Base-by-base conservation (phyloP, 768 basidiomycete genomes). In the Lepiota venenata region DNA sequence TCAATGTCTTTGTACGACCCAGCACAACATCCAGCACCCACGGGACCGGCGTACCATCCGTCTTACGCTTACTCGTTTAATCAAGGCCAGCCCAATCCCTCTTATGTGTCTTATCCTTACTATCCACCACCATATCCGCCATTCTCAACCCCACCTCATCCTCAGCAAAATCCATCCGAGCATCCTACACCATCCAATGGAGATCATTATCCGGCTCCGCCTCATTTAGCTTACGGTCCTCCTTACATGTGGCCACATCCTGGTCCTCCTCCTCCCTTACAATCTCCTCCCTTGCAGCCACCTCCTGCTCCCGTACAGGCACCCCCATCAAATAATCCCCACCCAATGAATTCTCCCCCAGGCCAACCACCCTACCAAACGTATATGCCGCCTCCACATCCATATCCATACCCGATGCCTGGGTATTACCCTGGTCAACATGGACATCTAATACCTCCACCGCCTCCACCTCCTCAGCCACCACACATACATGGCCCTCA, bases 1-100 rank as follows among this genome's bases (percentile, higher is more conserved):
- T 52, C 61, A 43, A 68, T 64, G 58, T 72, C 74, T 51, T 66
- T 71, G 56, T 83, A 82, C 60, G 81, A 81, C 56, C 70, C 75
- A 59, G 69, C 74, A 58, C 79, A 79, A 59, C 74, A 73, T 58
- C 36, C 53, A 22, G 39, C 53, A n/a, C 60, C 60, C 22, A 43
- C 59, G 27, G 52, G 41, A 20, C 46, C 55, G 10, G 14, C 47
- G 9, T 55, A 57, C 32, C 38, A 42, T 15, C 40, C 66, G 8
- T 58, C 64, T 0, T 69, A 69, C 47, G 60, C 57, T 15, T 65
- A 63, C 7, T 62, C 70, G 25, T 68, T 65, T 50, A 74, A 73
- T 46, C 70, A 70, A 39, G 69, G 68, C 2, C 76, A 71, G 55
- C 60, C 66, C 51, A 68, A 62, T 43, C 65, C 71, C 27, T 56